Base-by-base conservation (phyloP, 228 moss, liverwort and hornwort species). In the Sphagnum fallax region DNA sequence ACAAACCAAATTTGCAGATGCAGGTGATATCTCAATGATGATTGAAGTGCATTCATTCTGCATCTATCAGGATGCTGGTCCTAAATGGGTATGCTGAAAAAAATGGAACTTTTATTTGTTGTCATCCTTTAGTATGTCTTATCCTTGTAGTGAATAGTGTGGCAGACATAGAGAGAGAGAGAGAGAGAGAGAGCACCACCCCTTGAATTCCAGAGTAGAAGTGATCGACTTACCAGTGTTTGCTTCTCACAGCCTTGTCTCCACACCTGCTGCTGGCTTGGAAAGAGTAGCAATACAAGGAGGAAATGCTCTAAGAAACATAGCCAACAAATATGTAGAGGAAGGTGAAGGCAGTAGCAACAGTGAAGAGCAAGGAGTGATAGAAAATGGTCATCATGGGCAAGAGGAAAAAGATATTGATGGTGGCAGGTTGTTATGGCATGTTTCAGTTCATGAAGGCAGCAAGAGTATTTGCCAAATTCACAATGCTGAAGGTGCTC, bases 241-340 rank as follows among this genome's bases (percentile, higher is more conserved):
- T 61, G 60, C 74, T 59, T 12, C 50, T 12, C 47, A 6, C 60
- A 57, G 10, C 65, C 3, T 9, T 11, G 9, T 49, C n/a, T 59
- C 6, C 47, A 49, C n/a, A 60, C 48, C 8, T 1, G 48, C 69
- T 59, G 69, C 47, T 57, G 72, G 74, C 51, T 74, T 78, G 50
- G 66, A 66, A 52, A 70, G 69, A n/a, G 75, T 61, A 52, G 72
- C 64, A 74, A 63, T 65, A 53, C 77, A 80, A 18, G 73, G 78
- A 51, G 81, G 78, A 67, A 84, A 81, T 53, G 78, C 76, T 65
- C 49, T 84, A 74, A 79, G 76, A 67, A 76, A 84, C 65, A 79
- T 84, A 67, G 84, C 84, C 58, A 84, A 81, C 74, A 84, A 84
- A 58, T 84, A 84, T 32, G 79, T 84, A 13, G 84, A 79, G 69